Evolutionary conservation across 2,329 filamentous ascomycete species (phyloP).

Genomic region (Verticillium nonalfalfae): DNA sequence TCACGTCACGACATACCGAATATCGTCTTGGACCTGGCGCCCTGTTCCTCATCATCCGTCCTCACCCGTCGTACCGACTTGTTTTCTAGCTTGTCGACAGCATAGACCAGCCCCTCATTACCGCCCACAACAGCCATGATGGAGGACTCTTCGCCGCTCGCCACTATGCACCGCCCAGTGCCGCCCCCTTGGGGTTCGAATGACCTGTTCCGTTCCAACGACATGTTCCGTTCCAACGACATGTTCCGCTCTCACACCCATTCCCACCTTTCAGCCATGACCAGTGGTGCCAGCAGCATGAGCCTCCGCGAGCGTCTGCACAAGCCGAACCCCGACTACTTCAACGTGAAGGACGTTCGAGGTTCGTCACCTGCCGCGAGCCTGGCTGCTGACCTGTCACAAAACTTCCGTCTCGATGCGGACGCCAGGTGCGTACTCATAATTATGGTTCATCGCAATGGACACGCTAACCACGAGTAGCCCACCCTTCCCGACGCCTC

Average conservation of each 20-base stretch:
- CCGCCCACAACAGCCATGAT: conserved; percentile 40
- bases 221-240: neutral
- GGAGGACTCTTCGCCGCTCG: conserved; percentile 91
- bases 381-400: conserved; percentile 87
- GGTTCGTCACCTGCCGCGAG: conserved; percentile 89
- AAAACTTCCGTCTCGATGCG: conserved; percentile 92
- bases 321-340: conserved; percentile 65
- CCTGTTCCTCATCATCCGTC: conserved; percentile 1
- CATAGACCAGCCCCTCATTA: conserved; percentile 1
- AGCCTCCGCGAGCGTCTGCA: conserved; percentile 73
- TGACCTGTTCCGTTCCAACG: conserved; percentile 46
- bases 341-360: conserved; percentile 68
- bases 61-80: neutral
- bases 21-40: conserved; percentile 12
- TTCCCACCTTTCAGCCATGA: conserved; percentile 39
- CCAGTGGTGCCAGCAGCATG: conserved; percentile 58
- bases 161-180: conserved; percentile 78
- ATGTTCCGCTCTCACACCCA: conserved; percentile 43
- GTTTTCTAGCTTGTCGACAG: conserved; percentile 4
- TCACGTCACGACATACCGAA: conserved; percentile 19
- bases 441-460: conserved; percentile 12
- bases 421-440: conserved; percentile 62
- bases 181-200: conserved; percentile 52
- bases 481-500: conserved; percentile 75
- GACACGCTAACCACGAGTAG: conserved; percentile 32